Evolutionary conservation across 73 alveolate genomes (phyloP).

Genomic region (Stentor roeselii): DNA sequence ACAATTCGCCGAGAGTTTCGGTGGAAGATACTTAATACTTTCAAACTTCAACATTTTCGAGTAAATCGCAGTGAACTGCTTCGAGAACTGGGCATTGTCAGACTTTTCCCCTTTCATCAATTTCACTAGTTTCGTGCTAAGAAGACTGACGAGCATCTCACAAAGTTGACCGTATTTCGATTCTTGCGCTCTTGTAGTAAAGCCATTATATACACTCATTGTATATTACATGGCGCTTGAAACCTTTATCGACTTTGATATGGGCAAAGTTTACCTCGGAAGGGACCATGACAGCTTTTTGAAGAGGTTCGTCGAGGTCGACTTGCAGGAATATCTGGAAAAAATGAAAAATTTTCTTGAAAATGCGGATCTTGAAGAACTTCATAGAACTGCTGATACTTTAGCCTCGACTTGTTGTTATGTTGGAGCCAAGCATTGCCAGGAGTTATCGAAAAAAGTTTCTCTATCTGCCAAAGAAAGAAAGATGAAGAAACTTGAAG

Average conservation of each 20-base stretch:
- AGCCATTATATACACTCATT: constrained; percentile 18
- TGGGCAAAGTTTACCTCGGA: not conserved
- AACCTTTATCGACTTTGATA: not conserved
- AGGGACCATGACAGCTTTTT: not conserved
- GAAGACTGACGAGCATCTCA: not conserved
- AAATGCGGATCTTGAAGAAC: not conserved
- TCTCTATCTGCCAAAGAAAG: not conserved
- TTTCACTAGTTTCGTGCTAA: not conserved
- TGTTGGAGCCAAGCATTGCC: not conserved
- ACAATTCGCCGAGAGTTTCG: not conserved
- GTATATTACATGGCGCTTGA: too few species aligned
- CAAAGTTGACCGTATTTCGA: not conserved
- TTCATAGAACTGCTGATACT: not conserved
- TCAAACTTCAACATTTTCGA: not conserved
- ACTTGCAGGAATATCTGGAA: not conserved
- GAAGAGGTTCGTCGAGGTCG: not conserved
- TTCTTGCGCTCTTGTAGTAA: constrained; percentile 11
- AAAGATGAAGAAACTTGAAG: not conserved
- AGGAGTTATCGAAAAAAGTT: not conserved
- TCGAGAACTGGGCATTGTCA: not conserved
- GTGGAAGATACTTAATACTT: not conserved
- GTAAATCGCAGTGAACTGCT: not conserved
- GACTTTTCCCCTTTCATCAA: not conserved
- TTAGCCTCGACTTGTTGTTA: not conserved
- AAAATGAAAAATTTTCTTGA: not conserved